Conservation (phyloP, 2,329 filamentous ascomycete genomes). For the Clarireedia sp. region DNA sequence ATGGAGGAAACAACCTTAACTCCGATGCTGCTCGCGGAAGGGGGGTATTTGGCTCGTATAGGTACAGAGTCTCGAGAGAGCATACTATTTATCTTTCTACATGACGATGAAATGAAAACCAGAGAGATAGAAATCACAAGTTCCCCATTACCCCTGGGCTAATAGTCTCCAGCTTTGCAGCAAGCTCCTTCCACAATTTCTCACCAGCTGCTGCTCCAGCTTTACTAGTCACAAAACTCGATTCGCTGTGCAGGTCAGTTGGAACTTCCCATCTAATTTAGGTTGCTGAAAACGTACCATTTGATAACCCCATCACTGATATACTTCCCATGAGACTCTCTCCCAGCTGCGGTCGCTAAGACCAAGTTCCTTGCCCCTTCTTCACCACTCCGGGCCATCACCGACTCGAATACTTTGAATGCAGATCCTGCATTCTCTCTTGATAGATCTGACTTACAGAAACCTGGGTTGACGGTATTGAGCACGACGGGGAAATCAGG, state of each 20-base stretch:
- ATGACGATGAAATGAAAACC: no score
- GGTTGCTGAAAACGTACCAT: not conserved
- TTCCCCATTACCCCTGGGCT: conserved; percentile 28
- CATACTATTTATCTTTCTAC: no score
- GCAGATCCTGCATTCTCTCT: conserved; percentile 26
- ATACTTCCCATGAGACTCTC: conserved; percentile 40
- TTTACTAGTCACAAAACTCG: conserved; percentile 32
- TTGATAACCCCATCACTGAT: conserved; percentile 30
- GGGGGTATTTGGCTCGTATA: no score
- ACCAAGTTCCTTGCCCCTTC: conserved; percentile 36
- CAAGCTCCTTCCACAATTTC: conserved; percentile 38
- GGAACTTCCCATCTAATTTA: not conserved
- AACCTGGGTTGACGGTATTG: conserved; percentile 45
- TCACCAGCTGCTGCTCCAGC: conserved; percentile 33
- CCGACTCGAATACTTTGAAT: not conserved
- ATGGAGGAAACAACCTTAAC: no score
- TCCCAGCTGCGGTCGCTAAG: conserved; percentile 33
- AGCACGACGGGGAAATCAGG: conserved; percentile 34
- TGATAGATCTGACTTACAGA: conserved; percentile 40
- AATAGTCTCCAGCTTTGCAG: conserved; percentile 34
- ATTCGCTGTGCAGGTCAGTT: conserved; percentile 18
- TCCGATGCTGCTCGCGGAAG: no score
- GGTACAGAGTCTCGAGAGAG: no score
- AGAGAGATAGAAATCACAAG: not conserved
- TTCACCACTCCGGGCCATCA: conserved; percentile 36